Base-by-base conservation (phyloP, 2,329 filamentous ascomycete genomes). In the Talaromyces verruculosus region DNA sequence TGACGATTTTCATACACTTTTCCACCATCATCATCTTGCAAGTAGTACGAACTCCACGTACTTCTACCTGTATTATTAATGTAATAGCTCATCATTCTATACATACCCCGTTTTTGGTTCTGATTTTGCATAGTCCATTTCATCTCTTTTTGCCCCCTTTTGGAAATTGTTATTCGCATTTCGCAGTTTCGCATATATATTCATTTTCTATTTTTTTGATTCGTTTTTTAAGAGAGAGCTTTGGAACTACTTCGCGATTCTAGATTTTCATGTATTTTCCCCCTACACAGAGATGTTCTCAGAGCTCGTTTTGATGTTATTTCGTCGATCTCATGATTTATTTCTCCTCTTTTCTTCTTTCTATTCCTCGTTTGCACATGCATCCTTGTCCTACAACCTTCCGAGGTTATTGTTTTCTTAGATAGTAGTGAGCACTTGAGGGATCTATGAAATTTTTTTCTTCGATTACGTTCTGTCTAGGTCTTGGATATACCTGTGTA, bases 51-150 rank as follows among this genome's bases (percentile, higher is more conserved):
- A 8, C 5, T 5, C 53, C 22, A 10, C 53, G 53, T 57, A 57
- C 53, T 57, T 57, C 10, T 37, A 39, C 37, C 51, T 57, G 53
- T 57, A 57, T 39, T 17, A 57, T 57, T 57, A 64, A 57, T 41
- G 28, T 64, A 58, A 58, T 57, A 47, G 25, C 35, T 25, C 55
- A 13, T 11, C 35, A 30, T 61, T 61, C 39, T 39, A 57, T 57
- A 17, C 53, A 57, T 61, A 61, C 58, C 58, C 58, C n/a, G 10
- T 30, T 22, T 22, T 15, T 35, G 33, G 5, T 22, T 22, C 19
- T 17, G 28, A 6, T 10, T 22, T 55, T 41, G 39, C 61, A 62
- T 53, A 62, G 43, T 49, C 28, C 13, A 43, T 35, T 47, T 47
- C 28, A 28, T n/a, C 60, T 33, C 30, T 30, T 3, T 25, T 28